Evolutionary conservation across 352 stramenopile species (phyloP).

Genomic region (Phytophthora nicotianae): DNA sequence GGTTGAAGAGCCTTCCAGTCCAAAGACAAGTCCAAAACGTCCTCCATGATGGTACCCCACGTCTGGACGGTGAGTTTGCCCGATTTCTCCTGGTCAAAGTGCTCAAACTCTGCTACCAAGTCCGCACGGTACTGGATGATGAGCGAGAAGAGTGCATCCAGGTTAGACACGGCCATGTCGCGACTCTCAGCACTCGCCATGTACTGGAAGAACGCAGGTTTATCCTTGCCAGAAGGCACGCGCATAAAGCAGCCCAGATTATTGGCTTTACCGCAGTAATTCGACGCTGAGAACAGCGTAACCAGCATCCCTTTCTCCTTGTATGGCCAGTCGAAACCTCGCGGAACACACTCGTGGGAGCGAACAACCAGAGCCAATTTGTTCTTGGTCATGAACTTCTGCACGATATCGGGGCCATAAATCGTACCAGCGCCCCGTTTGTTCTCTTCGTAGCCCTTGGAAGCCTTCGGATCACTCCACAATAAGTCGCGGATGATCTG

Average conservation of each 20-base stretch:
- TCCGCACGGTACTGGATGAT: slow-evolving; percentile 78
- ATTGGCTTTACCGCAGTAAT: slow-evolving; percentile 87
- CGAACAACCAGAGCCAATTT: slow-evolving; percentile 81
- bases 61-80: slow-evolving; percentile 50
- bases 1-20: slow-evolving; percentile 82
- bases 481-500: slow-evolving; percentile 81
- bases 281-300: slow-evolving; percentile 88
- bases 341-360: slow-evolving; percentile 85
- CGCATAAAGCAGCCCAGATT: slow-evolving; percentile 89
- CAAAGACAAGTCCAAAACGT: slow-evolving; percentile 78
- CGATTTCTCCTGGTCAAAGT: slow-evolving; percentile 46
- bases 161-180: slow-evolving; percentile 81
- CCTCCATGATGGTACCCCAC: slow-evolving; percentile 78
- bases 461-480: slow-evolving; percentile 78
- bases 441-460: slow-evolving; percentile 80
- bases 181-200: slow-evolving; percentile 83
- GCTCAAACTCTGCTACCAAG: slow-evolving; percentile 66
- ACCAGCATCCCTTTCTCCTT: slow-evolving; percentile 85
- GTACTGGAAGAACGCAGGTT: slow-evolving; percentile 89
- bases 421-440: slow-evolving; percentile 79
- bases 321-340: slow-evolving; percentile 83
- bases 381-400: slow-evolving; percentile 90
- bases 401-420: slow-evolving; percentile 77
- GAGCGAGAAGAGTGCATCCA: slow-evolving; percentile 87
- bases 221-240: slow-evolving; percentile 69